These are phyloP conservation scores for Penicillium mononematosum DNA, from an alignment of 495 filamentous ascomycete genomes.

Conservation along the genomic window DNA sequence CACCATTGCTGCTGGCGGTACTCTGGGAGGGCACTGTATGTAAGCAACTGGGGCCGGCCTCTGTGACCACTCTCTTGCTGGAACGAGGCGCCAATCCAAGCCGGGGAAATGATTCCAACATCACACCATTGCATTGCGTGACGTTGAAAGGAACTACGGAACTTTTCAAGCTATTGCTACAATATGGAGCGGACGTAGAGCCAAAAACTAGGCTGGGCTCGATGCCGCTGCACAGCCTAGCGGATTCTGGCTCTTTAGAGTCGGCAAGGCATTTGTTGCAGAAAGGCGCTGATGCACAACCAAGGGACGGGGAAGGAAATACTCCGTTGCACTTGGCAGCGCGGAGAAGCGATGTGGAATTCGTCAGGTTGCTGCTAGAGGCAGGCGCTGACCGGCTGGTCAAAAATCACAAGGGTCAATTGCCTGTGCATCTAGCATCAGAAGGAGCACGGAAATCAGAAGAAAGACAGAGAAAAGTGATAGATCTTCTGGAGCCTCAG, in stretches of 20 bases:
- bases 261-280: background rate
- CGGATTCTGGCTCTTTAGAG: background rate
- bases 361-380: background rate
- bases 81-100: background rate
- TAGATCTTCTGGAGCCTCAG: background rate
- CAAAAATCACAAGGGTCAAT: background rate
- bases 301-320: background rate
- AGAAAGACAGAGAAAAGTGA: background rate
- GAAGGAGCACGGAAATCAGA: background rate
- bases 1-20: background rate
- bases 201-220: background rate
- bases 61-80: background rate
- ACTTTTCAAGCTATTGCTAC: background rate
- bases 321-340: conserved; percentile 6
- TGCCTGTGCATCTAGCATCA: background rate
- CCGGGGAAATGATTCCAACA: background rate
- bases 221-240: conserved; percentile 6
- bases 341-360: background rate
- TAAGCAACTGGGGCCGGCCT: background rate
- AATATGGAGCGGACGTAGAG: background rate
- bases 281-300: conserved; percentile 1
- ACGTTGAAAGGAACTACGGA: background rate
- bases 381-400: conserved; percentile 1
- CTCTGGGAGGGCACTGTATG: background rate
- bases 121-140: conserved; percentile 1